Percentiles rank a stretch among this genome's conserved stretches.
These are phyloP conservation scores for Lophium mytilinum DNA, from an alignment of 495 filamentous ascomycete species.

Conservation along the genomic window DNA sequence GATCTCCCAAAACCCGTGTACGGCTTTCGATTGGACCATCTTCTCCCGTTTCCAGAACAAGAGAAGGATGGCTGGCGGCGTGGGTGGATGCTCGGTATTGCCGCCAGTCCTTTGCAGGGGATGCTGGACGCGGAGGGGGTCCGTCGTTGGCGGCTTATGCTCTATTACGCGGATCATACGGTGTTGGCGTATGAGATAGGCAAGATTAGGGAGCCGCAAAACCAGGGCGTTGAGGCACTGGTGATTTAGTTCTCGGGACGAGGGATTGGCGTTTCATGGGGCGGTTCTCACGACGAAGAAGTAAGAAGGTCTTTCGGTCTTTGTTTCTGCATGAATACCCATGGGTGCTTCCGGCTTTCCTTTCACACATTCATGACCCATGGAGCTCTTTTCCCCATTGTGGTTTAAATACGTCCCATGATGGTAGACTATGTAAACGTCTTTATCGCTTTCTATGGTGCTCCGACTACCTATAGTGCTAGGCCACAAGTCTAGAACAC, in stretches of 20 bases:
- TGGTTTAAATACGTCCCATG: too few species aligned
- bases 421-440: too few species aligned
- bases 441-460: too few species aligned
- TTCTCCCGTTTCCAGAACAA: conserved; percentile 28
- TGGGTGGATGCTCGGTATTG: conserved; percentile 43
- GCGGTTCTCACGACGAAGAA: too few species aligned
- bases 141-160: neutral
- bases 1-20: conserved; percentile 32
- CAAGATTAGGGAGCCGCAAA: neutral
- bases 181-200: neutral
- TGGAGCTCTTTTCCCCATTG: too few species aligned
- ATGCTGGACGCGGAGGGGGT: neutral
- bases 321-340: too few species aligned
- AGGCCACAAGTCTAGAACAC: too few species aligned
- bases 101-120: conserved; percentile 55
- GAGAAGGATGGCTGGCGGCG: conserved; percentile 42
- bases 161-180: neutral
- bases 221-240: neutral
- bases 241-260: neutral
- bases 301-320: too few species aligned
- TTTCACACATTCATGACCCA: too few species aligned
- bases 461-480: too few species aligned
- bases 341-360: too few species aligned
- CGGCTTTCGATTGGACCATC: conserved; percentile 46
- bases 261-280: too few species aligned